phyloP scores from a whole-genome alignment of 495 filamentous ascomycete genomes.

The Hypoxylon rickii region DNA sequence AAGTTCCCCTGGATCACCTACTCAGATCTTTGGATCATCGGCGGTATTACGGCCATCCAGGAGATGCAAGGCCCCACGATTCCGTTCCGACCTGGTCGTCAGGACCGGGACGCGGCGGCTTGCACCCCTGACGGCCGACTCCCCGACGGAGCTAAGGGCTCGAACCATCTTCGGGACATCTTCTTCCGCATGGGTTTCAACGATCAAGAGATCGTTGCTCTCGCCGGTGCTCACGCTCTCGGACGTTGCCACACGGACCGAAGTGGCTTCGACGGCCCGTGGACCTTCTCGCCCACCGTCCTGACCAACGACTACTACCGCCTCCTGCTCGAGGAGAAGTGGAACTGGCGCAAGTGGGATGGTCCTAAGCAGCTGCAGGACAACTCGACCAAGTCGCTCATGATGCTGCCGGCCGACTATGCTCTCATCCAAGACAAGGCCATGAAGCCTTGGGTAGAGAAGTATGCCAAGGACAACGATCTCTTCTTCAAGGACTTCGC shows the following conservation, averaged over 20 bases:
- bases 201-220: conserved; percentile 93
- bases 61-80: conserved; percentile 91
- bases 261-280: conserved; percentile 87
- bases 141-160: conserved; percentile 81
- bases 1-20: conserved; percentile 95
- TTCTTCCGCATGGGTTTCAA: conserved; percentile 98
- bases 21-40: conserved; percentile 96
- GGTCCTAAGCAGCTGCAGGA: conserved; percentile 85
- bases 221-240: conserved; percentile 87
- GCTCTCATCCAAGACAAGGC: conserved; percentile 85
- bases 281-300: conserved; percentile 94
- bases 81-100: conserved; percentile 88
- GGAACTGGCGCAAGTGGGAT: conserved; percentile 91
- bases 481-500: conserved; percentile 93
- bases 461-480: conserved; percentile 90
- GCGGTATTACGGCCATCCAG: conserved; percentile 83
- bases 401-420: conserved; percentile 97
- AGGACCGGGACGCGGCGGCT: conserved; percentile 77
- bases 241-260: conserved; percentile 91
- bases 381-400: conserved; percentile 78
- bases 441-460: conserved; percentile 83
- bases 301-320: conserved; percentile 94
- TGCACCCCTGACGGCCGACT: conserved; percentile 97
- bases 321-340: conserved; percentile 88
- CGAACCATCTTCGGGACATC: conserved; percentile 85